phyloP scores from a whole-genome alignment of 768 basidiomycete genomes.

The Serendipita indica region DNA sequence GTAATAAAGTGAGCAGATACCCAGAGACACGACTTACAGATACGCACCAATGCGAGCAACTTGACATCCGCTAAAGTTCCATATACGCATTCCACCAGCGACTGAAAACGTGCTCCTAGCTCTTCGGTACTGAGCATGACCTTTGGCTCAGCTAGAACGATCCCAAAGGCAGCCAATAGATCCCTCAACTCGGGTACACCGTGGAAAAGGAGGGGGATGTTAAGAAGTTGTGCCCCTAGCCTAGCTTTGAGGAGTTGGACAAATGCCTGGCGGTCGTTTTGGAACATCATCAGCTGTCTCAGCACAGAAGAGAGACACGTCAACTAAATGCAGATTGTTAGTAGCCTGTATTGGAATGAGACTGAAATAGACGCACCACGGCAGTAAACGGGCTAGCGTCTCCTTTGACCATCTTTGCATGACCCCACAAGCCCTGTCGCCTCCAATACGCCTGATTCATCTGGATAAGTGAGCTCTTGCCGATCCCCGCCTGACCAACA shows the following conservation, averaged over 20 bases:
- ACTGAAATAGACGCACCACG: conserved; percentile 27
- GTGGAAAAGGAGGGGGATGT: conserved; percentile 54
- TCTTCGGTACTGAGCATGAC: conserved; percentile 44
- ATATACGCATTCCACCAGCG: conserved; percentile 55
- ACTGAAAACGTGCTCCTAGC: conserved; percentile 54
- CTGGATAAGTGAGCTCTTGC: conserved; percentile 59
- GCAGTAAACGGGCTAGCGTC: conserved; percentile 58
- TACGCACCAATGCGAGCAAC: conserved; percentile 37
- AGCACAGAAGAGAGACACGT: conserved; percentile 56
- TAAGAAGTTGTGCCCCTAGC: conserved; percentile 54
- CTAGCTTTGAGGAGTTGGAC: conserved; percentile 41
- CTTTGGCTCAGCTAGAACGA: conserved; percentile 35
- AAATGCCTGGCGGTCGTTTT: conserved; percentile 53
- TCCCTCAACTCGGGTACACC: conserved; percentile 56
- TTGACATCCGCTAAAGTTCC: conserved; percentile 52
- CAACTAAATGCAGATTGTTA: conserved; percentile 27
- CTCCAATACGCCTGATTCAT: conserved; percentile 61
- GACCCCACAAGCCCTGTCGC: conserved; percentile 62
- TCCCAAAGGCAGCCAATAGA: conserved; percentile 40
- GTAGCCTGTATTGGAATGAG: not conserved
- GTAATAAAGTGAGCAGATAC: not conserved
- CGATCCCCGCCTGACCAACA: conserved; percentile 51
- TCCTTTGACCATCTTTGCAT: conserved; percentile 53
- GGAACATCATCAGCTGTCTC: conserved; percentile 59
- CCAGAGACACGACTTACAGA: not conserved